Percentiles rank a stretch among this genome's conserved stretches.
phyloP scores from a whole-genome alignment of 2,329 filamentous ascomycete genomes.

The Pseudopyricularia javanii region DNA sequence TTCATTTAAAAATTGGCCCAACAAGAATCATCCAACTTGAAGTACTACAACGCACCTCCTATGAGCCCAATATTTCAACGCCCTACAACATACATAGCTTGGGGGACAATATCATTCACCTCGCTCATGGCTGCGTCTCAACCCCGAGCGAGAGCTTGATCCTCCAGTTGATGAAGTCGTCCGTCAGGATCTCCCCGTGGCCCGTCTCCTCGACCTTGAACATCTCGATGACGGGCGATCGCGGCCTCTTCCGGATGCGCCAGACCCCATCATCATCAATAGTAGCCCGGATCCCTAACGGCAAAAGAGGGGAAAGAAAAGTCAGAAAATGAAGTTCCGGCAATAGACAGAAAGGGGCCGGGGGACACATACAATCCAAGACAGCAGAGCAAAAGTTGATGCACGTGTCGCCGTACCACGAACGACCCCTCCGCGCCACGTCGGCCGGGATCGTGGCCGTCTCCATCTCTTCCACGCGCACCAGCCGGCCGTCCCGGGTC shows the following conservation, averaged over 20 bases:
- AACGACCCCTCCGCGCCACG: conserved; percentile 53
- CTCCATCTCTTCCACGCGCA: conserved; percentile 63
- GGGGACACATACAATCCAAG: conserved; percentile 52
- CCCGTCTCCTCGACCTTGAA: conserved; percentile 62
- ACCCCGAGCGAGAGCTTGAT: conserved; percentile 34
- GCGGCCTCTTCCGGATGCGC: conserved; percentile 58
- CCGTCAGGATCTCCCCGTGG: conserved; percentile 63
- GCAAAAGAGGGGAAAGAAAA: background rate
- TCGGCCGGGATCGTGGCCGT: conserved; percentile 68
- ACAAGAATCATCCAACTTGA: background rate
- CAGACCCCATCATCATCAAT: conserved; percentile 66
- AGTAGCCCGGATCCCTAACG: conserved; percentile 47
- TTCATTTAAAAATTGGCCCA: too few relatives aligned
- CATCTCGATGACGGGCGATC: conserved; percentile 56
- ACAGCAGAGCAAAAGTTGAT: conserved; percentile 80
- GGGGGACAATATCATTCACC: background rate
- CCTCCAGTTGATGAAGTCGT: conserved; percentile 67
- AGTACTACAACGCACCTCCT: too few relatives aligned
- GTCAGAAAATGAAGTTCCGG: too few relatives aligned
- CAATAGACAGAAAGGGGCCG: too few relatives aligned
- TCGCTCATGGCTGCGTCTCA: conserved; percentile 4
- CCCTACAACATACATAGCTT: too few relatives aligned
- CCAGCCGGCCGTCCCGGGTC: conserved; percentile 57
- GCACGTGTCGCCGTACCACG: conserved; percentile 87
- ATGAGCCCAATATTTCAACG: too few relatives aligned